Conservation (phyloP, 768 basidiomycete genomes). For the Suillus luteus region DNA sequence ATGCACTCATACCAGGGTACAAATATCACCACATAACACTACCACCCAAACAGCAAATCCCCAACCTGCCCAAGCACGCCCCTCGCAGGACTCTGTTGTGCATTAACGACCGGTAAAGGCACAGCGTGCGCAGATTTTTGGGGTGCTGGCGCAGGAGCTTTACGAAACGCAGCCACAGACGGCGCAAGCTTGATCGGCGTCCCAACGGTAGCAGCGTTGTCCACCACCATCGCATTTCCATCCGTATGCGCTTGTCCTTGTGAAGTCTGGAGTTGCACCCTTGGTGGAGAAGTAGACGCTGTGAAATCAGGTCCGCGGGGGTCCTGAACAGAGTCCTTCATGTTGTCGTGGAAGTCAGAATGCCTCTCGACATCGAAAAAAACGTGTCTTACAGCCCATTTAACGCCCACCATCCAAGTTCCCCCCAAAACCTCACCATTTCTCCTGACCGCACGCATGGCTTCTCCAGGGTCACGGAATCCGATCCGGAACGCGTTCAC, state of each 20-base stretch:
- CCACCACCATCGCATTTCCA: constrained; percentile 47
- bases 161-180: constrained; percentile 71
- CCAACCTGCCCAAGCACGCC: constrained; percentile 73
- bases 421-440: constrained; percentile 80
- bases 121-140: constrained; percentile 25
- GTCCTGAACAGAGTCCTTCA: constrained; percentile 55
- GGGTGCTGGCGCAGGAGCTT: constrained; percentile 35
- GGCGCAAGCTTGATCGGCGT: constrained; percentile 76
- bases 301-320: constrained; percentile 27
- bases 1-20: not conserved
- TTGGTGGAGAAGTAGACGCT: constrained; percentile 10
- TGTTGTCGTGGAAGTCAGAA: not conserved
- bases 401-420: constrained; percentile 82
- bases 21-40: constrained; percentile 24
- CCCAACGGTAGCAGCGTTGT: constrained; percentile 53
- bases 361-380: constrained; percentile 5
- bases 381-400: constrained; percentile 67
- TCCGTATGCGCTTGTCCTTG: constrained; percentile 13
- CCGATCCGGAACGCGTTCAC: constrained; percentile 83
- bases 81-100: constrained; percentile 46
- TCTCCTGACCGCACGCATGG: constrained; percentile 75
- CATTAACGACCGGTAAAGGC: constrained; percentile 16
- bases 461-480: constrained; percentile 70
- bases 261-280: constrained; percentile 15
- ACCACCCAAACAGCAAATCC: constrained; percentile 85